Percentiles rank a stretch among this genome's conserved stretches.
These are phyloP conservation scores for Trichoderma sp. DNA, from an alignment of 2,329 filamentous ascomycete genomes.

Conservation along the genomic window DNA sequence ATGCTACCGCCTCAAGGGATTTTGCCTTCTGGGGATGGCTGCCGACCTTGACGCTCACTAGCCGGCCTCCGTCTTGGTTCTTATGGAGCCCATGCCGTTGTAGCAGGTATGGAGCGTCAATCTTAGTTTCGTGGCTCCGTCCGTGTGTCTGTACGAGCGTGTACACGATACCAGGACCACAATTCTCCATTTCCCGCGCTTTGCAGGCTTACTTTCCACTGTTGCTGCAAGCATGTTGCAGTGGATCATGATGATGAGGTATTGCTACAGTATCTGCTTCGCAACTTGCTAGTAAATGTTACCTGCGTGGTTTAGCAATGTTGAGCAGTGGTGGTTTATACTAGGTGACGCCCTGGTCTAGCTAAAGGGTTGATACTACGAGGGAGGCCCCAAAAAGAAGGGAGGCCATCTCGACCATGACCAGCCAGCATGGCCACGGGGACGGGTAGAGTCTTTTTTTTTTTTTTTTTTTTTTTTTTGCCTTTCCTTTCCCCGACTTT, in stretches of 20 bases:
- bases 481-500: constrained; percentile 6
- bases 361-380: neutral
- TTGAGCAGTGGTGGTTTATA: neutral
- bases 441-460: neutral
- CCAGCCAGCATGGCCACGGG: neutral
- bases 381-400: neutral
- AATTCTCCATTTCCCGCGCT: neutral
- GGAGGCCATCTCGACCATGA: neutral
- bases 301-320: neutral
- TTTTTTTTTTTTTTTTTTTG: too few relatives aligned
- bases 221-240: neutral
- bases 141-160: neutral
- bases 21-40: constrained; percentile 12
- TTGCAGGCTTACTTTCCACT: neutral
- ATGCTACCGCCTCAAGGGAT: constrained; percentile 12
- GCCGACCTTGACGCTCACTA: constrained; percentile 6
- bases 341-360: neutral
- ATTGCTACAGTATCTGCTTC: neutral
- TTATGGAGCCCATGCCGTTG: neutral
- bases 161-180: neutral
- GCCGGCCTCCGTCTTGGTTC: neutral
- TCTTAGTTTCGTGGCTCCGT: neutral
- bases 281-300: neutral
- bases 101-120: constrained; percentile 13
- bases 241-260: neutral